Conservation (phyloP, 164 flowering plant genomes). For the Tetracentron sinense region DNA sequence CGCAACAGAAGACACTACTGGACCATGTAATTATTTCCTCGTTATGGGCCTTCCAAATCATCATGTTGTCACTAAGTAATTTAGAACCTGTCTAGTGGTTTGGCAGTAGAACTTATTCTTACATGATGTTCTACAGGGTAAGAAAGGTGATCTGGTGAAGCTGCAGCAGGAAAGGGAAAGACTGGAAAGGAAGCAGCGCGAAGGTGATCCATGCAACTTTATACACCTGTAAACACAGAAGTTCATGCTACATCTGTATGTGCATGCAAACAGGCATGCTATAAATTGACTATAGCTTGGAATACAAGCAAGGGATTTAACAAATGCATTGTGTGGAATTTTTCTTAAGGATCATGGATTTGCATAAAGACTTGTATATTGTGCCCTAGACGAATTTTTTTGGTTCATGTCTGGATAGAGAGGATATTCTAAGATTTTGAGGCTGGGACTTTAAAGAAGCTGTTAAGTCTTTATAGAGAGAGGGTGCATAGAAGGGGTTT, state of each 20-base stretch:
- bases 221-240: not conserved
- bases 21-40: constrained; percentile 40
- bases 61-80: too few species aligned
- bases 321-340: too few species aligned
- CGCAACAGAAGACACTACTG: constrained; percentile 56
- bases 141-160: constrained; percentile 48
- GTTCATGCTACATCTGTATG: not conserved
- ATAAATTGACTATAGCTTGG: too few species aligned
- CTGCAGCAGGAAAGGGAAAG: constrained; percentile 53
- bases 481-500: too few species aligned
- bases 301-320: too few species aligned
- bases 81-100: not conserved
- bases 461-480: too few species aligned
- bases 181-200: constrained; percentile 58
- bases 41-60: not conserved
- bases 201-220: constrained; percentile 41
- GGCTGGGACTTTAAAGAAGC: too few species aligned
- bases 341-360: too few species aligned
- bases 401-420: too few species aligned
- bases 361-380: too few species aligned
- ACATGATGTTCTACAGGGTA: constrained; percentile 35
- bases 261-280: not conserved
- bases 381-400: too few species aligned
- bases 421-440: too few species aligned
- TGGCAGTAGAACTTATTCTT: not conserved